These are phyloP conservation scores for Linaria vulgaris DNA, from an alignment of 257 asterid genomes.

Conservation along the genomic window DNA sequence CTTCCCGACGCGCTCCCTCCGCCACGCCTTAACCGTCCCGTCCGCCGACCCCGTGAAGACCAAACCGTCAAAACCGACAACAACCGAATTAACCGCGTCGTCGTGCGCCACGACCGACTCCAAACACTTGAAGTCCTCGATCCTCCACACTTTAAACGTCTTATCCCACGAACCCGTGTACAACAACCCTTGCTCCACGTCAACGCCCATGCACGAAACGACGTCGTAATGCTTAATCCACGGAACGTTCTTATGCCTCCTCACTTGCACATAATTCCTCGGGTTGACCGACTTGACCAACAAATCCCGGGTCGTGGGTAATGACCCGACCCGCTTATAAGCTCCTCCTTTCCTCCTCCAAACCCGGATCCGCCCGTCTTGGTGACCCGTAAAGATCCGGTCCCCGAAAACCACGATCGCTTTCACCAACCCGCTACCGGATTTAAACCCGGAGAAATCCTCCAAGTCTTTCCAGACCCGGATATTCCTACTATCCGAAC, in stretches of 20 bases:
- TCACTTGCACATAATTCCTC: slow-evolving; percentile 44
- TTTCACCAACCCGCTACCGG: slow-evolving; percentile 45
- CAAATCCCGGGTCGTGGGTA: slow-evolving; percentile 53
- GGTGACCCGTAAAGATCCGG: slow-evolving; percentile 68
- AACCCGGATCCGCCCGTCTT: slow-evolving; percentile 48
- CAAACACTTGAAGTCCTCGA: slow-evolving; percentile 57
- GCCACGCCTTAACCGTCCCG: slow-evolving; percentile 71
- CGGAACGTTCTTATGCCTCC: slow-evolving; percentile 39
- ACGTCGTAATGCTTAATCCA: slow-evolving; percentile 65
- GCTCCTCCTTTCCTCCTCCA: slow-evolving; percentile 42
- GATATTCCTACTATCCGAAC: slow-evolving; percentile 62
- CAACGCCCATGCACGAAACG: slow-evolving; percentile 56
- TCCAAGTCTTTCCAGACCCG: slow-evolving; percentile 59
- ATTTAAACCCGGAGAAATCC: slow-evolving; percentile 59
- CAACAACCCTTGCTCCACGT: slow-evolving; percentile 36
- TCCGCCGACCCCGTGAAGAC: slow-evolving; percentile 74
- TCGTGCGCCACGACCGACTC: slow-evolving; percentile 58
- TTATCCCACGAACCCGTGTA: slow-evolving; percentile 77
- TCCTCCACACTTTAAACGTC: slow-evolving; percentile 63
- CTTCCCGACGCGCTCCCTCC: slow-evolving; percentile 47
- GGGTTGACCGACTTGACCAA: slow-evolving; percentile 52
- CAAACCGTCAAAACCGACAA: slow-evolving; percentile 47
- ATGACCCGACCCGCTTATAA: slow-evolving; percentile 43
- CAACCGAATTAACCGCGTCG: slow-evolving; percentile 61
- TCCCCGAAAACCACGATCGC: slow-evolving; percentile 25